phyloP scores from a whole-genome alignment of 1,284 basidiomycete genomes.

The Ganoderma meredithae region DNA sequence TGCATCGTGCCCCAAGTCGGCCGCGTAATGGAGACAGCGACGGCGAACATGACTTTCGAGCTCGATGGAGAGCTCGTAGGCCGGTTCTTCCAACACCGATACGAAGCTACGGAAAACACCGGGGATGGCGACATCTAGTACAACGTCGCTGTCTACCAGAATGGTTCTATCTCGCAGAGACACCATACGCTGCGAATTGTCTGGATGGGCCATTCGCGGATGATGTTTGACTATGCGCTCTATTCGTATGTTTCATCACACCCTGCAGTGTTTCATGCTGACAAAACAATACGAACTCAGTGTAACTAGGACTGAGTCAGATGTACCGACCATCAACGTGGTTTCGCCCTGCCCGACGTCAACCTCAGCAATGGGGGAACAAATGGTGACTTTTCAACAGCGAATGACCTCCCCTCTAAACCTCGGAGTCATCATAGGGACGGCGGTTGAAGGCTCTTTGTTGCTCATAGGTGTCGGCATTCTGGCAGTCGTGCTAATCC shows the following conservation, averaged over 20 bases:
- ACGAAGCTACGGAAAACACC: constrained; percentile 14
- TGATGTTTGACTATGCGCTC: constrained; percentile 30
- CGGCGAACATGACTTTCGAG: constrained; percentile 28
- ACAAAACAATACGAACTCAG: background rate
- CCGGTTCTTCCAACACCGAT: constrained; percentile 21
- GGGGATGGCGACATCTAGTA: constrained; percentile 17
- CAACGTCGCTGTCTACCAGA: constrained; percentile 25
- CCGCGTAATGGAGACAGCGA: constrained; percentile 13
- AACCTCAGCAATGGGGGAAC: background rate
- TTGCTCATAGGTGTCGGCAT: constrained; percentile 9
- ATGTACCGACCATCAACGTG: constrained; percentile 1
- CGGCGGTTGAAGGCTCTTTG: constrained; percentile 11
- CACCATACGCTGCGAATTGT: constrained; percentile 28
- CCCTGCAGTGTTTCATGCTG: constrained; percentile 2
- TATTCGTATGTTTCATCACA: constrained; percentile 28
- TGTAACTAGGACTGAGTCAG: constrained; percentile 17
- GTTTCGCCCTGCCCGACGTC: background rate
- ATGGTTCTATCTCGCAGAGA: constrained; percentile 15
- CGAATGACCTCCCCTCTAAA: background rate
- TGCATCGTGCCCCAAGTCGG: constrained; percentile 27
- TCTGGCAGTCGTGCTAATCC: constrained; percentile 13
- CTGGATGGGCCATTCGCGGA: constrained; percentile 25
- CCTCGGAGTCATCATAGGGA: constrained; percentile 9
- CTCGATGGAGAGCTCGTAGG: constrained; percentile 22
- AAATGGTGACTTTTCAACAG: background rate